Percentiles rank a stretch among this genome's conserved stretches.
These are phyloP conservation scores for Penicillium arizonense DNA, from an alignment of 495 filamentous ascomycete genomes.

Conservation along the genomic window DNA sequence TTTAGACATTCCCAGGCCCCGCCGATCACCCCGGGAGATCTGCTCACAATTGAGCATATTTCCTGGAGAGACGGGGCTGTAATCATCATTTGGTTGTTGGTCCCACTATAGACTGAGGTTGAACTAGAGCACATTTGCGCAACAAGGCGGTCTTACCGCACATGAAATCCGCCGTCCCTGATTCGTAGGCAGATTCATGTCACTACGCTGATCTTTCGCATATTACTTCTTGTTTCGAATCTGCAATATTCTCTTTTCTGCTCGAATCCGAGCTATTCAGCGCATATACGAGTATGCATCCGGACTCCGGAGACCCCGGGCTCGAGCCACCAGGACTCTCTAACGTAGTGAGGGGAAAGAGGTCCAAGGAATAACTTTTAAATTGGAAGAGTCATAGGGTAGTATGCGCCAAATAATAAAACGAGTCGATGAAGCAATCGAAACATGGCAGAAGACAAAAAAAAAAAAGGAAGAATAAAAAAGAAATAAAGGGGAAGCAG, in stretches of 20 bases:
- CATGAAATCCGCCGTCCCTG: too few species aligned
- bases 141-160: too few species aligned
- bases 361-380: neutral
- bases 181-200: too few species aligned
- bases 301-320: neutral
- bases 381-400: constrained; percentile 5
- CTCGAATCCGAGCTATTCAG: constrained; percentile 17
- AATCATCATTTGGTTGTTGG: neutral
- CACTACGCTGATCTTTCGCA: too few species aligned
- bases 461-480: neutral
- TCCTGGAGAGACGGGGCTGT: neutral
- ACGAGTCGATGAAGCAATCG: neutral
- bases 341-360: neutral
- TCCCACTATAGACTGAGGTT: neutral
- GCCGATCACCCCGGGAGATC: constrained; percentile 8
- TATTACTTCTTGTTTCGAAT: too few species aligned
- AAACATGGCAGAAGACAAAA: neutral
- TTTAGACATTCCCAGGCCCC: constrained; percentile 2
- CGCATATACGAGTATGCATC: neutral
- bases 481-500: neutral
- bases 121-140: constrained; percentile 6
- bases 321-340: neutral
- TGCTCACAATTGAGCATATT: constrained; percentile 35
- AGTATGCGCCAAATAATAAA: constrained; percentile 4
- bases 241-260: neutral